Evolutionary conservation across 345 rosid genomes (phyloP).

Genomic region (Pelargonium nanum): DNA sequence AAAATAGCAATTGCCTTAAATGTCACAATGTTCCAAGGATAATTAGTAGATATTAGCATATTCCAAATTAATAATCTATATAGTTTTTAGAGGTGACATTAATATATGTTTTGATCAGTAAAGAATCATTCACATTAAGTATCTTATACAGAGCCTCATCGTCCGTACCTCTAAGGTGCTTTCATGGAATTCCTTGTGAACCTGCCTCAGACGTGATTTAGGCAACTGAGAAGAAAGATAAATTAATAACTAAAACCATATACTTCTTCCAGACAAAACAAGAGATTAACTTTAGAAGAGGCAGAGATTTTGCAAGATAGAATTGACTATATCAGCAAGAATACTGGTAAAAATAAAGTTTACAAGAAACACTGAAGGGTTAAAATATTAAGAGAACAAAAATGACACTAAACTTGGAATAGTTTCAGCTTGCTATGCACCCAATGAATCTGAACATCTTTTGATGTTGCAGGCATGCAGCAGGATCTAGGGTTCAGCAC

Average conservation of each 20-base stretch:
- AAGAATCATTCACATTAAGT: neutral
- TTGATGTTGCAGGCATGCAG: slow-evolving; percentile 2
- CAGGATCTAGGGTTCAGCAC: slow-evolving; percentile 1
- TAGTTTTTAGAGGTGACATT: slow-evolving; percentile 1
- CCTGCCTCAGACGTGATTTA: slow-evolving; percentile 57
- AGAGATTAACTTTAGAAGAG: neutral
- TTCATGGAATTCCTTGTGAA: slow-evolving; percentile 74
- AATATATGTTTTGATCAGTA: neutral
- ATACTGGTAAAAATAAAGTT: neutral
- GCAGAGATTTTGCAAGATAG: slow-evolving; percentile 3
- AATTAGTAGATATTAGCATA: neutral
- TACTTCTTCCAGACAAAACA: slow-evolving; percentile 7
- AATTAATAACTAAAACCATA: neutral
- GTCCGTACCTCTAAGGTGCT: slow-evolving; percentile 49
- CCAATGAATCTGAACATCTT: neutral
- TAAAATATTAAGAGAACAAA: neutral
- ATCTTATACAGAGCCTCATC: slow-evolving; percentile 4
- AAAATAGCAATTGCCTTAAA: no score
- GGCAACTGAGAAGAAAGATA: slow-evolving; percentile 45
- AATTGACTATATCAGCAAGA: neutral
- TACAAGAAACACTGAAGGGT: neutral
- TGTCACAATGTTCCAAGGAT: neutral
- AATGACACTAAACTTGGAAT: neutral
- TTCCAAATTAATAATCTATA: neutral
- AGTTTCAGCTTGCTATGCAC: neutral